These are phyloP conservation scores for Aspergillus vadensis DNA, from an alignment of 2,329 filamentous ascomycete species.

Conservation along the genomic window DNA sequence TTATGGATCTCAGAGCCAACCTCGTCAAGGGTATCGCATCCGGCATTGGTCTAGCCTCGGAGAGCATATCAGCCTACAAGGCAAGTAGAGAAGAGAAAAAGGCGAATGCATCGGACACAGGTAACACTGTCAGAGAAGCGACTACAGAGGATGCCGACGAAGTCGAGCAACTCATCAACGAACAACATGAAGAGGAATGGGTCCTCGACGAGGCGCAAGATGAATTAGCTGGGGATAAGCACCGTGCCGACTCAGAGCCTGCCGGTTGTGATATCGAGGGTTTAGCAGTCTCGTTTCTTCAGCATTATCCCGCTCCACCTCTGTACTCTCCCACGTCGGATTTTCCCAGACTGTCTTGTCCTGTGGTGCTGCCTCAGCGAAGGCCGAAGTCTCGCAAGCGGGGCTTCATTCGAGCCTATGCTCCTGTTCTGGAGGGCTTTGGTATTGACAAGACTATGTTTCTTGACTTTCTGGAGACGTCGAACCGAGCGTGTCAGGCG, in stretches of 20 bases:
- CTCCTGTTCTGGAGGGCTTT: not conserved
- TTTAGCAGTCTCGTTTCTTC: no score
- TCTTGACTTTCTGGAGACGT: slow-evolving; percentile 5
- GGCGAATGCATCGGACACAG: not conserved
- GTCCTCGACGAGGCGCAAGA: no score
- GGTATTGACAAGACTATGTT: slow-evolving; percentile 8
- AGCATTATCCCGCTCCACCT: no score
- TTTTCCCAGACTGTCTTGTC: not conserved
- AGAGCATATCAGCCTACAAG: slow-evolving; percentile 25
- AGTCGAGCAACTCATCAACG: no score
- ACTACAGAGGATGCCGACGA: no score
- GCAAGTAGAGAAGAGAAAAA: slow-evolving; percentile 16
- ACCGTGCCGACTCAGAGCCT: no score
- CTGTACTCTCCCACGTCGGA: no score
- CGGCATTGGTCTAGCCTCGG: slow-evolving; percentile 31
- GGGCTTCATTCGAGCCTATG: slow-evolving; percentile 13
- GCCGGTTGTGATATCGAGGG: no score
- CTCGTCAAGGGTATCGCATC: slow-evolving; percentile 25
- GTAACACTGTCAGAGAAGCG: not conserved
- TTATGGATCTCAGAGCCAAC: not conserved
- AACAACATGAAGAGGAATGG: no score
- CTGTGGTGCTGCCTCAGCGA: slow-evolving; percentile 11
- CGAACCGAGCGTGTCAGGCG: slow-evolving; percentile 5
- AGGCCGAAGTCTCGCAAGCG: slow-evolving; percentile 5
- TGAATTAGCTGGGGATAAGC: no score